phyloP scores from a whole-genome alignment of 257 asterid genomes.

The Handroanthus guayacan region DNA sequence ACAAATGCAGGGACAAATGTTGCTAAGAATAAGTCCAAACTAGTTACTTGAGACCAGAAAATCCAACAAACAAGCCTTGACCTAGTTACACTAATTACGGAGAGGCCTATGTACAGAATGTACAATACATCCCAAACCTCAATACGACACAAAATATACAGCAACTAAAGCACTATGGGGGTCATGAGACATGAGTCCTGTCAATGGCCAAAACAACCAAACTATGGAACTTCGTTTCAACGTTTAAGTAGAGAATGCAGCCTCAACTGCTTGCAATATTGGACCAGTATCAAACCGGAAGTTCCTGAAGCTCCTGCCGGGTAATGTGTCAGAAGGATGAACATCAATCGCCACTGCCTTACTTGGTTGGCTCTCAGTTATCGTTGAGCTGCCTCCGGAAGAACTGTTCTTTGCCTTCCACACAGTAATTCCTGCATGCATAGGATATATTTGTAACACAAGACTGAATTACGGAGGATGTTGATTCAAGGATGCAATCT shows the following conservation, averaged over 20 bases:
- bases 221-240: constrained; percentile 16
- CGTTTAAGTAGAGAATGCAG: constrained; percentile 57
- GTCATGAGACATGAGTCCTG: not conserved
- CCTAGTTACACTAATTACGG: constrained; percentile 30
- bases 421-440: constrained; percentile 61
- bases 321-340: constrained; percentile 44
- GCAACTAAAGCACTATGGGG: constrained; percentile 33
- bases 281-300: constrained; percentile 71
- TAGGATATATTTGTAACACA: constrained; percentile 15
- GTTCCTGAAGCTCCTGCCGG: constrained; percentile 72
- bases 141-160: constrained; percentile 25
- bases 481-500: not conserved
- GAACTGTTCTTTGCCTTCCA: constrained; percentile 80
- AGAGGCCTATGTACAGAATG: constrained; percentile 42
- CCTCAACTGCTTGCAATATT: constrained; percentile 66
- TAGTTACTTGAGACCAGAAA: not conserved
- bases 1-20: constrained; percentile 1
- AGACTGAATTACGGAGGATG: not conserved
- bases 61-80: not conserved
- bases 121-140: constrained; percentile 23
- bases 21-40: constrained; percentile 4
- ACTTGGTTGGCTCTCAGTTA: constrained; percentile 54
- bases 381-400: constrained; percentile 59
- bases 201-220: constrained; percentile 24
- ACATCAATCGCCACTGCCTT: constrained; percentile 50